Evolutionary conservation across 352 stramenopile species (phyloP).

Genomic region (Phytophthora sp.): DNA sequence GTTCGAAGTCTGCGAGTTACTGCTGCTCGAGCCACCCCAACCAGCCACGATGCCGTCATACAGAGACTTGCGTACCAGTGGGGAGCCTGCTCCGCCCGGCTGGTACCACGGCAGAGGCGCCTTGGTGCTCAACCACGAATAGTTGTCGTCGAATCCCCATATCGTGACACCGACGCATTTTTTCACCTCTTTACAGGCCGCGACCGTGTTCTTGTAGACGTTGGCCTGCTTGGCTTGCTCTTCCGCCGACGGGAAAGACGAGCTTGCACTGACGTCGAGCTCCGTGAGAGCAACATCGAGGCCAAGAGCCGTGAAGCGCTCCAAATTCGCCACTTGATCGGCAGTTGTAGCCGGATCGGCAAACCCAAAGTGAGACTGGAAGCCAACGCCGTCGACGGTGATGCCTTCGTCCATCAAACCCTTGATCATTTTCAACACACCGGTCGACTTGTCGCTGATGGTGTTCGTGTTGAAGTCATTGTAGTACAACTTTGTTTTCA

Average conservation of each 20-base stretch:
- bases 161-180: constrained; percentile 38
- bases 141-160: constrained; percentile 34
- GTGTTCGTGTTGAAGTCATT: constrained; percentile 43
- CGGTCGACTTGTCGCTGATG: constrained; percentile 40
- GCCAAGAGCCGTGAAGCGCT: constrained; percentile 37
- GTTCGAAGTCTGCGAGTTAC: no score
- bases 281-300: constrained; percentile 39
- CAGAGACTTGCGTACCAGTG: constrained; percentile 29
- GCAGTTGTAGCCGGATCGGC: constrained; percentile 15
- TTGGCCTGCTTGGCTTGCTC: constrained; percentile 21
- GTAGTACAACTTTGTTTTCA: constrained; percentile 39
- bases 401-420: constrained; percentile 24
- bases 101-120: constrained; percentile 35
- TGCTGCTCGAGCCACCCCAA: constrained; percentile 10
- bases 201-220: constrained; percentile 30
- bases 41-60: constrained; percentile 39
- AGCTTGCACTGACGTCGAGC: constrained; percentile 29
- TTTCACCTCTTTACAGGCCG: constrained; percentile 33
- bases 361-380: constrained; percentile 28
- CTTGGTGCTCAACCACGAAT: constrained; percentile 35
- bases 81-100: constrained; percentile 17
- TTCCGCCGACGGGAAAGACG: constrained; percentile 13
- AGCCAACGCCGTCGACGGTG: constrained; percentile 30
- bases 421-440: constrained; percentile 29
- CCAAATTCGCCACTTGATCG: constrained; percentile 23